These are phyloP conservation scores for Aspergillus baeticus DNA, from an alignment of 495 filamentous ascomycete species.

Conservation along the genomic window DNA sequence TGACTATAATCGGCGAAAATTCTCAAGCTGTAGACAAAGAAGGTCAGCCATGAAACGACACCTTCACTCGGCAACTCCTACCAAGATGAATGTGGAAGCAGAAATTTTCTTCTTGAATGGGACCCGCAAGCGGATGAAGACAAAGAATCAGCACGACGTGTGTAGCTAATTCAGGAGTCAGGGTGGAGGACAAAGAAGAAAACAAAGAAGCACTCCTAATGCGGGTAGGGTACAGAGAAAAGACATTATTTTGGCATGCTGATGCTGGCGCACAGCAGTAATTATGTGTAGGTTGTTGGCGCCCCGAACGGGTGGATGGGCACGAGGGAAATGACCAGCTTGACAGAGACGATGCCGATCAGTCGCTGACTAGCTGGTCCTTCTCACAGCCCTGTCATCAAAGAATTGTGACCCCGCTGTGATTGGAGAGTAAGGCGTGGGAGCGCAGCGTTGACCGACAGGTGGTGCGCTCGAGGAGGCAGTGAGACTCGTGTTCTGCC, in stretches of 20 bases:
- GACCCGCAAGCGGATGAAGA: neutral
- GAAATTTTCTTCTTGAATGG: neutral
- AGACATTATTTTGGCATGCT: constrained; percentile 9
- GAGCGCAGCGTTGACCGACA: neutral
- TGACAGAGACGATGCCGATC: neutral
- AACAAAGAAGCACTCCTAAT: neutral
- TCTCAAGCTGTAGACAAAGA: neutral
- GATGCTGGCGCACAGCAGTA: neutral
- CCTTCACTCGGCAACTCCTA: neutral
- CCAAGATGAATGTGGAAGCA: neutral
- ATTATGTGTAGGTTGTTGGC: constrained; percentile 1
- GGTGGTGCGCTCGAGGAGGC: constrained; percentile 11
- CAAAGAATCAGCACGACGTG: neutral
- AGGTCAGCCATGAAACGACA: neutral
- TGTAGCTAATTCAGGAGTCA: no score
- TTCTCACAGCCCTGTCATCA: neutral
- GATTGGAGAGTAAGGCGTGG: neutral
- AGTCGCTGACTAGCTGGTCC: neutral
- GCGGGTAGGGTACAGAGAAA: neutral
- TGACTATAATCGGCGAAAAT: neutral
- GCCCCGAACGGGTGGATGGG: constrained; percentile 5
- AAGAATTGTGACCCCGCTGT: neutral
- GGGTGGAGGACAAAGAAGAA: neutral
- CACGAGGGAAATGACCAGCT: constrained; percentile 6
- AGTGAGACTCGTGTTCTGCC: constrained; percentile 17